A percentile compares a stretch with the other conserved stretches of the same genome.
Evolutionary conservation across 2,329 filamentous ascomycete species (phyloP).

Genomic region (Ophiostoma himal-ulmi): DNA sequence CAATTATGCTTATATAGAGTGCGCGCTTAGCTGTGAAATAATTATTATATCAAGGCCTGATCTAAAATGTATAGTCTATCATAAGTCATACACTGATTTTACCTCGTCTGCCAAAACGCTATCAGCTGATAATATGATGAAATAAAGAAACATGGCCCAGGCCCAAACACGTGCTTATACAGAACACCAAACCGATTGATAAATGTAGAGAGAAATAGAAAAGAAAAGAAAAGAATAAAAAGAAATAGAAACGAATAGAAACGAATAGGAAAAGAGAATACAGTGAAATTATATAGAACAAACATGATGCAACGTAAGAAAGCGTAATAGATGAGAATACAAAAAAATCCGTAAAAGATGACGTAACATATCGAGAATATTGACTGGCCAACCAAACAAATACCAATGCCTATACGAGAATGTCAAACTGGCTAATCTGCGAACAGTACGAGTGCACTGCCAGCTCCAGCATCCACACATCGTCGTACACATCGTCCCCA

Average conservation of each 20-base stretch:
- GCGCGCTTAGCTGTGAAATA: not conserved
- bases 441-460: constrained; percentile 67
- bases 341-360: not conserved
- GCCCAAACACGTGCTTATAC: not conserved
- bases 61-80: not conserved
- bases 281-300: not conserved
- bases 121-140: not conserved
- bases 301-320: not conserved
- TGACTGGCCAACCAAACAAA: not conserved
- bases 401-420: constrained; percentile 46
- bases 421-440: constrained; percentile 66
- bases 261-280: not conserved
- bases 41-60: not conserved
- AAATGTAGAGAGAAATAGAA: not conserved
- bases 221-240: not conserved
- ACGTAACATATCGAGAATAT: not conserved
- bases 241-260: not conserved
- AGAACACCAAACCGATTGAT: not conserved
- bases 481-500: constrained; percentile 60
- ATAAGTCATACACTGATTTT: not conserved
- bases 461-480: constrained; percentile 61
- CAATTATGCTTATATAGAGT: no score
- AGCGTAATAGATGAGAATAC: not conserved
- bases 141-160: not conserved
- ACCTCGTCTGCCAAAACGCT: not conserved